Evolutionary conservation across 2,329 filamentous ascomycete species (phyloP).

Genomic region (Diaporthe capsici): DNA sequence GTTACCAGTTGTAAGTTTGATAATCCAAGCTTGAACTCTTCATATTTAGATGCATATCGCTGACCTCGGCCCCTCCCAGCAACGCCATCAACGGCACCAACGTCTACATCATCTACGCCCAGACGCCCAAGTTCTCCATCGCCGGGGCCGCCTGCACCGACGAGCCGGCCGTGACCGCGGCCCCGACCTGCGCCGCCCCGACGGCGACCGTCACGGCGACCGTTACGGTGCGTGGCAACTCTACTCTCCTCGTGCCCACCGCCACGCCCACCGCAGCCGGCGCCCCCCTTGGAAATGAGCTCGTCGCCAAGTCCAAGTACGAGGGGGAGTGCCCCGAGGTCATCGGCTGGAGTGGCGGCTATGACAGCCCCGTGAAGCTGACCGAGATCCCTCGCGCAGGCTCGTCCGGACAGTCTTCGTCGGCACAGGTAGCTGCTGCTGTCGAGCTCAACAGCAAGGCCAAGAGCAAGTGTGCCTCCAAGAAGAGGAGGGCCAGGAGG

Average conservation of each 20-base stretch:
- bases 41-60: not conserved
- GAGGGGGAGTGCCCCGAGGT: slow-evolving; percentile 38
- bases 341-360: slow-evolving; percentile 40
- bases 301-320: slow-evolving; percentile 21
- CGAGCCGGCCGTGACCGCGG: slow-evolving; percentile 40
- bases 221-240: slow-evolving; percentile 42
- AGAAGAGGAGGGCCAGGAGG: slow-evolving; percentile 38
- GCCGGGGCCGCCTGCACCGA: slow-evolving; percentile 49
- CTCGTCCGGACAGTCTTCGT: slow-evolving; percentile 25
- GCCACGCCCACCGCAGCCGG: slow-evolving; percentile 18
- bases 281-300: slow-evolving; percentile 1
- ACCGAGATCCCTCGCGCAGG: slow-evolving; percentile 39
- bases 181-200: slow-evolving; percentile 44
- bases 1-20: slow-evolving; percentile 55
- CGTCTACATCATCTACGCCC: slow-evolving; percentile 59
- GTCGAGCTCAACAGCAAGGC: not conserved
- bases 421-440: slow-evolving; percentile 4
- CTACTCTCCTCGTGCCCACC: slow-evolving; percentile 32
- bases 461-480: slow-evolving; percentile 34
- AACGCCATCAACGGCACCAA: slow-evolving; percentile 62
- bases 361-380: slow-evolving; percentile 41
- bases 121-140: slow-evolving; percentile 57
- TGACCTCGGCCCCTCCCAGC: slow-evolving; percentile 40
- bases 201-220: slow-evolving; percentile 46
- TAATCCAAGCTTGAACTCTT: no score